phyloP scores from a whole-genome alignment of 768 basidiomycete species.

The Leccinum sublutescens region DNA sequence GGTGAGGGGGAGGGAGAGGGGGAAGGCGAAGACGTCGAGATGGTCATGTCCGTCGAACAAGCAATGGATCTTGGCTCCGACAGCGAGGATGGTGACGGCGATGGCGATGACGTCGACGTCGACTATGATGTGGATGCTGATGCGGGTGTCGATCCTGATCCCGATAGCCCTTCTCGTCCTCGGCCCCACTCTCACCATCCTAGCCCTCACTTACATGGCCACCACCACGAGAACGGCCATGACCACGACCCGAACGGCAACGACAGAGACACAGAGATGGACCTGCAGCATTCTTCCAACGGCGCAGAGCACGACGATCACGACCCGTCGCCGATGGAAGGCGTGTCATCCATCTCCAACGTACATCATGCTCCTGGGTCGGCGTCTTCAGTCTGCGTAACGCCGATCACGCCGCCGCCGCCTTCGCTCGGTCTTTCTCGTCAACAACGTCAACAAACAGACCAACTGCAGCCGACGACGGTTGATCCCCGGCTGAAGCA shows the following conservation, averaged over 20 bases:
- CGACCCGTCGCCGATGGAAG: slow-evolving; percentile 35
- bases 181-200: background rate
- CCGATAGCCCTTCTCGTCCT: background rate
- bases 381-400: slow-evolving; percentile 27
- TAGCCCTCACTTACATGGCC: background rate
- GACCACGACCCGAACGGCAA: slow-evolving; percentile 3
- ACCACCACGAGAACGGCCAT: background rate
- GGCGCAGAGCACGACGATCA: slow-evolving; percentile 26
- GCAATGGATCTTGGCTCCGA: slow-evolving; percentile 45
- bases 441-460: slow-evolving; percentile 1
- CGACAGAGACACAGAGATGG: slow-evolving; percentile 22
- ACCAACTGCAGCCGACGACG: slow-evolving; percentile 6
- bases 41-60: slow-evolving; percentile 43
- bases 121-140: background rate
- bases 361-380: slow-evolving; percentile 19
- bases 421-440: slow-evolving; percentile 13
- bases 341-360: slow-evolving; percentile 21
- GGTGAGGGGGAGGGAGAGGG: slow-evolving; percentile 1
- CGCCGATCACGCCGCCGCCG: slow-evolving; percentile 33
- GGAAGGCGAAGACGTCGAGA: slow-evolving; percentile 27
- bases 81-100: slow-evolving; percentile 30
- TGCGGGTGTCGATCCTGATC: background rate
- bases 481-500: slow-evolving; percentile 32
- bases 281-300: slow-evolving; percentile 30
- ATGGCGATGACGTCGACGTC: background rate